Evolutionary conservation across 2,329 filamentous ascomycete genomes (phyloP), one percentile per base, ranked within the genome.

Genomic region (Pezicula radicicola): DNA sequence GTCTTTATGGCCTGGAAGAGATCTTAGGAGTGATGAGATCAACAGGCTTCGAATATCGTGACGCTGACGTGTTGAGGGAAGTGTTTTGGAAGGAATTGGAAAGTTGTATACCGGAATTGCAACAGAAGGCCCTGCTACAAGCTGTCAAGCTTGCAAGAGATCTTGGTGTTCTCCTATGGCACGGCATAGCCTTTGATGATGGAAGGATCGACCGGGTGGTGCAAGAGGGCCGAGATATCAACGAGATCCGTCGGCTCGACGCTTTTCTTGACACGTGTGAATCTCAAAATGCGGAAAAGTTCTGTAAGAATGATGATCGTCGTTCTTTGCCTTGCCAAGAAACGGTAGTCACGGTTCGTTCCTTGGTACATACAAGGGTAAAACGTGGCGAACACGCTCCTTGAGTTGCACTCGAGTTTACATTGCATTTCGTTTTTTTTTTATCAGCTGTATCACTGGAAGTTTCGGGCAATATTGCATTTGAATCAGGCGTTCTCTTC

Each of bases 161-260:
- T 63, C 58, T 85, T 16, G 83, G 84, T 0, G 72, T 86, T 6
- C 54, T 87, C 16, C 70, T 87, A 2, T 87, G 84, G 83, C 75
- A 80, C 63, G 83, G 82, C 1, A 82, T 81, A 61, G 81, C 82
- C 2, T 86, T 83, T 65, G 83, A 87, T 61, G 74, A 81, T 21
- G 83, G 83, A 0, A 69, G 66, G 30, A 74, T 87, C 50, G 72
- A 85, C 64, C 73, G 83, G 1, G 80, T 80, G 15, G 79, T 86
- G 1, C 68, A 79, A 52, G 70, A 73, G 41, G 70, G 67, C 2
- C 68, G 68, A 19, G 81, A 87, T 59, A 67, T 68, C 19, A 69
- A 69, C 36, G 83, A 85, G 61, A 62, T 86, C n/a, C 69, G 71
- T 28, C 75, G 73, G 59, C 67, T 87, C 36, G 72, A 77, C 52